phyloP scores from a whole-genome alignment of 306 rosid genomes.

The Prunus mongolica region DNA sequence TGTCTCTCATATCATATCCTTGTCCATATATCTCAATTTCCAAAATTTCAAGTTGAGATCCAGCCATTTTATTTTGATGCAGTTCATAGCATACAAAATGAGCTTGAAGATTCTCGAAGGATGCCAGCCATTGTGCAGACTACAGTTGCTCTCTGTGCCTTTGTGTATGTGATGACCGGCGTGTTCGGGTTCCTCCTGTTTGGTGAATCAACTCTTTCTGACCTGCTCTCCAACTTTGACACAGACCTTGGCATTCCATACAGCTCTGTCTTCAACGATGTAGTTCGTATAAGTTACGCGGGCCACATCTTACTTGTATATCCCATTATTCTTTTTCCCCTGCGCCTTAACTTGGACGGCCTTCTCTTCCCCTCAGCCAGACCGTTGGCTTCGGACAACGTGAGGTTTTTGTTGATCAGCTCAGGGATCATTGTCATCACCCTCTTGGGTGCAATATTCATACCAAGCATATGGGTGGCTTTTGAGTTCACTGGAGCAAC shows the following conservation, averaged over 20 bases:
- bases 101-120: constrained; percentile 23
- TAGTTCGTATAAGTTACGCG: constrained; percentile 30
- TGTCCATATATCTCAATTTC: too few species aligned
- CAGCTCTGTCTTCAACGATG: constrained; percentile 23
- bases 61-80: not conserved
- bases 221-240: constrained; percentile 36
- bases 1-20: too few species aligned
- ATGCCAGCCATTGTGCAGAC: constrained; percentile 25
- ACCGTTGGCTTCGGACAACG: constrained; percentile 26
- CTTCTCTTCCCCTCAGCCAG: constrained; percentile 32
- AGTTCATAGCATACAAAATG: constrained; percentile 39
- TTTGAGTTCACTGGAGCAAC: constrained; percentile 49
- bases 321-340: constrained; percentile 31
- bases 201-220: constrained; percentile 34
- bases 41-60: not conserved
- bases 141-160: constrained; percentile 25
- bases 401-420: constrained; percentile 25
- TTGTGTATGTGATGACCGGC: constrained; percentile 37
- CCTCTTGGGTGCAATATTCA: constrained; percentile 44
- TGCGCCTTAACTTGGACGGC: constrained; percentile 37
- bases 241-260: constrained; percentile 30
- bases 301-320: constrained; percentile 33
- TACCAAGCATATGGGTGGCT: constrained; percentile 51
- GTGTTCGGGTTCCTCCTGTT: constrained; percentile 39
- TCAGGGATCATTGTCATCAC: constrained; percentile 17